A percentile compares a stretch with the other conserved stretches of the same genome.
phyloP scores from a whole-genome alignment of 768 basidiomycete genomes.

The Pleurotus citrinopileatus region DNA sequence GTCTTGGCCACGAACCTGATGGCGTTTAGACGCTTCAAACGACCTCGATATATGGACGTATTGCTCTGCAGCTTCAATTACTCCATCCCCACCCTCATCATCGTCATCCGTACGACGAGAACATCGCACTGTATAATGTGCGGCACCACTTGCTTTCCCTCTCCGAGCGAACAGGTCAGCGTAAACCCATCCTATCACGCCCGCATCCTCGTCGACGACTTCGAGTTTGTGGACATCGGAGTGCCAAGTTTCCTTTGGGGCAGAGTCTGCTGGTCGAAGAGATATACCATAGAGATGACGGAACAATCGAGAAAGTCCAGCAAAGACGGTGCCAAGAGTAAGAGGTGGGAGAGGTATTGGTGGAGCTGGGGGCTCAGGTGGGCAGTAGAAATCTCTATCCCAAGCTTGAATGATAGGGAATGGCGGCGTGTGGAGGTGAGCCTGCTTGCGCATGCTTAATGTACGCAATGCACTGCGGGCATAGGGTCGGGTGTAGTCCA shows the following conservation, averaged over 20 bases:
- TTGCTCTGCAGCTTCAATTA: slow-evolving; percentile 31
- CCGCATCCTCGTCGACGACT: slow-evolving; percentile 86
- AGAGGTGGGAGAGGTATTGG: slow-evolving; percentile 70
- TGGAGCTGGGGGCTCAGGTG: slow-evolving; percentile 73
- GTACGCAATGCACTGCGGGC: slow-evolving; percentile 72
- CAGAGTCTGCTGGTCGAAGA: slow-evolving; percentile 64
- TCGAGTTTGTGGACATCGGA: slow-evolving; percentile 85
- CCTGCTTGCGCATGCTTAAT: slow-evolving; percentile 70
- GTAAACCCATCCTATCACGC: slow-evolving; percentile 92
- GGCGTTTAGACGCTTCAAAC: slow-evolving; percentile 63
- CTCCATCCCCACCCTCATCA: slow-evolving; percentile 67
- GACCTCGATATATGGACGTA: slow-evolving; percentile 47
- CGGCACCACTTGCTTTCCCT: slow-evolving; percentile 88
- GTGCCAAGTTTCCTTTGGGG: slow-evolving; percentile 88
- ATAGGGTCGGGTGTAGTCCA: slow-evolving; percentile 76
- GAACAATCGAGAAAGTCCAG: slow-evolving; percentile 90
- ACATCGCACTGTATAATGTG: slow-evolving; percentile 97
- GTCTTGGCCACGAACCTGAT: slow-evolving; percentile 55
- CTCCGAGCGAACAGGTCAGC: slow-evolving; percentile 84
- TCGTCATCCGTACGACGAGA: slow-evolving; percentile 92
- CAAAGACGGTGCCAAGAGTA: slow-evolving; percentile 88
- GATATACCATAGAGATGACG: slow-evolving; percentile 83
- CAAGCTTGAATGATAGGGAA: slow-evolving; percentile 83
- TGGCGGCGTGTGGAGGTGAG: slow-evolving; percentile 54
- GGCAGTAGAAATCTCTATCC: slow-evolving; percentile 95